phyloP scores from a whole-genome alignment of 768 basidiomycete genomes.

The Lyophyllum semitale region DNA sequence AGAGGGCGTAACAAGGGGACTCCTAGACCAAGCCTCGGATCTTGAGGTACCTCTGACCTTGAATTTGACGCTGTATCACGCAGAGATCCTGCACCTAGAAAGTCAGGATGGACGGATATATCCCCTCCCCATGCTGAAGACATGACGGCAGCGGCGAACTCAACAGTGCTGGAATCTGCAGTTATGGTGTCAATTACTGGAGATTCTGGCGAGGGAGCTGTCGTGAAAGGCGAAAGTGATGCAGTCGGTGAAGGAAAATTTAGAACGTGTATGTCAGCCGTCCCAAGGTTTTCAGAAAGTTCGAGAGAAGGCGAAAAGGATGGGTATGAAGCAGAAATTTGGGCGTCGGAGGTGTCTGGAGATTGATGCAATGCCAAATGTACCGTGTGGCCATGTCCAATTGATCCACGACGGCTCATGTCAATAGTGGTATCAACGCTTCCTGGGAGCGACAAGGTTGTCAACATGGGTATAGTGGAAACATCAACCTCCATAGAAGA shows the following conservation, averaged over 20 bases:
- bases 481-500: slow-evolving; percentile 25
- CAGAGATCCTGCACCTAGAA: background rate
- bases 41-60: background rate
- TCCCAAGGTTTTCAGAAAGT: slow-evolving; percentile 9
- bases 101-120: slow-evolving; percentile 10
- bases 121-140: slow-evolving; percentile 32
- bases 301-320: slow-evolving; percentile 10
- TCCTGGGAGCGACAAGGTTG: slow-evolving; percentile 26
- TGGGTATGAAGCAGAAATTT: background rate
- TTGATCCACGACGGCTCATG: slow-evolving; percentile 8
- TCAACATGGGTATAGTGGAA: slow-evolving; percentile 25
- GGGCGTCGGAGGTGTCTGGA: slow-evolving; percentile 2
- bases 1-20: background rate
- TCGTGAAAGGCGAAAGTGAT: slow-evolving; percentile 20
- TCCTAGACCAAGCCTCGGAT: background rate
- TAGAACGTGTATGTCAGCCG: slow-evolving; percentile 10
- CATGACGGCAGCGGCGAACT: slow-evolving; percentile 35
- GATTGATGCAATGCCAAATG: background rate
- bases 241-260: slow-evolving; percentile 15
- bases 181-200: slow-evolving; percentile 1
- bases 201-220: slow-evolving; percentile 11
- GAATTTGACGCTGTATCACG: background rate
- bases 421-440: slow-evolving; percentile 21
- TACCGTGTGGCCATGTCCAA: background rate
- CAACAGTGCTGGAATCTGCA: slow-evolving; percentile 25